A percentile compares a stretch with the other conserved stretches of the same genome.
phyloP scores from a whole-genome alignment of 2,329 filamentous ascomycete species.

The Pseudopithomyces chartarum region DNA sequence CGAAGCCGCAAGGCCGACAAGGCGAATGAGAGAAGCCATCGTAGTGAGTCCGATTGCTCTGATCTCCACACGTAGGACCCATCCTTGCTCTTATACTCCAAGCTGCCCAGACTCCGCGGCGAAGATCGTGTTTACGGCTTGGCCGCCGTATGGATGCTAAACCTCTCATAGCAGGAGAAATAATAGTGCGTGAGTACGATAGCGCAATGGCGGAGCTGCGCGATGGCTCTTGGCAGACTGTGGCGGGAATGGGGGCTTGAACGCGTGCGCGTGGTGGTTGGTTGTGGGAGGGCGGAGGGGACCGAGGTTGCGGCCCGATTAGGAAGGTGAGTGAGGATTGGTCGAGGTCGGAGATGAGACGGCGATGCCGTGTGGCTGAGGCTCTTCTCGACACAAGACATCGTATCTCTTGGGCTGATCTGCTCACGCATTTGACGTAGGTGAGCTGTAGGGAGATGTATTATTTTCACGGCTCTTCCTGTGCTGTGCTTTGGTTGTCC shows the following conservation, averaged over 20 bases:
- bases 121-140: slow-evolving; percentile 1
- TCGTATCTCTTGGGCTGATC: neutral
- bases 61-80: neutral
- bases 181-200: neutral
- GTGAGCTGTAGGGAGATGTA: neutral
- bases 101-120: slow-evolving; percentile 1
- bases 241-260: slow-evolving; percentile 13
- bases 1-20: slow-evolving; percentile 12
- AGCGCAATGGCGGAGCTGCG: slow-evolving; percentile 1
- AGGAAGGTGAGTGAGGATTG: slow-evolving; percentile 11
- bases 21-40: slow-evolving; percentile 13
- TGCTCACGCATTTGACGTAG: neutral
- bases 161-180: neutral
- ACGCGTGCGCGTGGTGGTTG: slow-evolving; percentile 17
- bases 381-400: neutral
- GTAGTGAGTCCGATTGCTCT: slow-evolving; percentile 6
- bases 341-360: slow-evolving; percentile 11
- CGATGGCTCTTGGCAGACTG: slow-evolving; percentile 12
- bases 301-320: slow-evolving; percentile 9
- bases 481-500: neutral
- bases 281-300: slow-evolving; percentile 3
- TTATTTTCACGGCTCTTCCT: neutral
- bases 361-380: slow-evolving; percentile 4
- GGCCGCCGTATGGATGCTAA: neutral
- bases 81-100: slow-evolving; percentile 11